A percentile compares a stretch with the other conserved stretches of the same genome.
phyloP scores from a whole-genome alignment of 2,329 filamentous ascomycete species.

The Trichophyton verrucosum region DNA sequence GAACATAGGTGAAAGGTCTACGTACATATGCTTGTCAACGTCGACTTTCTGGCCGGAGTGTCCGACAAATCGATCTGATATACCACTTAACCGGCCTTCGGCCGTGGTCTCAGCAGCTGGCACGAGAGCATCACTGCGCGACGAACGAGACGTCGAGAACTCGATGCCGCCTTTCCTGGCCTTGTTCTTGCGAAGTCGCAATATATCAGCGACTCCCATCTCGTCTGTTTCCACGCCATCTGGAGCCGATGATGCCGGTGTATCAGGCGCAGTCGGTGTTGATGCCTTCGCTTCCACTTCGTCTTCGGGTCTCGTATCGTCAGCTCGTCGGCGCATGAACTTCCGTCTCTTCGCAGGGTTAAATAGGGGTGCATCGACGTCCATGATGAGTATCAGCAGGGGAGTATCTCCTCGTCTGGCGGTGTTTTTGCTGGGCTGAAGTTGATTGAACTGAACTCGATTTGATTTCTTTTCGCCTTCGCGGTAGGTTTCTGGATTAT shows the following conservation, averaged over 20 bases:
- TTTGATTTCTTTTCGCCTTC: not conserved
- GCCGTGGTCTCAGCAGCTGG: slow-evolving; percentile 23
- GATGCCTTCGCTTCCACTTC: slow-evolving; percentile 11
- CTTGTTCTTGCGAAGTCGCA: slow-evolving; percentile 29
- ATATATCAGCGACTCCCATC: slow-evolving; percentile 21
- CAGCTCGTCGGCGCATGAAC: slow-evolving; percentile 35
- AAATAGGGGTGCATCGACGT: slow-evolving; percentile 28
- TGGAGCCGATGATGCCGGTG: not conserved
- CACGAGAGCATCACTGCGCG: slow-evolving; percentile 15
- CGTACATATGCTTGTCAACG: slow-evolving; percentile 53
- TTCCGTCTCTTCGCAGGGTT: slow-evolving; percentile 41
- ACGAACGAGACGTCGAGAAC: slow-evolving; percentile 28
- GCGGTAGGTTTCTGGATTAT: not conserved
- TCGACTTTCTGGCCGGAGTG: slow-evolving; percentile 48
- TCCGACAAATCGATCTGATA: slow-evolving; percentile 43
- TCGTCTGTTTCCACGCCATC: slow-evolving; percentile 12
- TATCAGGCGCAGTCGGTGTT: not conserved
- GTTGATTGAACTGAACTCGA: not conserved
- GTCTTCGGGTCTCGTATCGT: not conserved
- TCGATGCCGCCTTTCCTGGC: slow-evolving; percentile 35
- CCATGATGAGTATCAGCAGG: slow-evolving; percentile 6
- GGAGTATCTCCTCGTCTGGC: not conserved
- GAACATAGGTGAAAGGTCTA: slow-evolving; percentile 12
- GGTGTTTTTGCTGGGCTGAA: not conserved
- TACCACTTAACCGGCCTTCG: slow-evolving; percentile 27